phyloP scores from a whole-genome alignment of 164 flowering plant genomes.

The Saururus chinensis region DNA sequence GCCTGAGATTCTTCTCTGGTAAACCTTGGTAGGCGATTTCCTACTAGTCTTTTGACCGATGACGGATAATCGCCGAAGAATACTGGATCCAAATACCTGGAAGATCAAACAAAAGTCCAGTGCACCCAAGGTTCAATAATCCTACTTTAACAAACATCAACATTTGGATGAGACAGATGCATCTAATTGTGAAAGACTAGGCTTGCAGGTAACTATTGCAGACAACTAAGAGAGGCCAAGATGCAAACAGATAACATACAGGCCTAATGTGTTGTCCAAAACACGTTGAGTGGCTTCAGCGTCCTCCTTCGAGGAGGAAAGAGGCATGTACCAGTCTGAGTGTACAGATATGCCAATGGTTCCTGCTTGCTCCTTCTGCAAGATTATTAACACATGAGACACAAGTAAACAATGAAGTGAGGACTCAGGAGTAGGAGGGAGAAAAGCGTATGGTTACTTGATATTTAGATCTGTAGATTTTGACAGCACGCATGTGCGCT shows the following conservation, averaged over 20 bases:
- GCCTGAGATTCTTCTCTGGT: slow-evolving; percentile 13
- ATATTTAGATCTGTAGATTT: slow-evolving; percentile 25
- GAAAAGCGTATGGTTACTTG: slow-evolving; percentile 11
- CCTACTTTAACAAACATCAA: background rate
- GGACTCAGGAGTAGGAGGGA: background rate
- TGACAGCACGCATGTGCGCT: slow-evolving; percentile 30
- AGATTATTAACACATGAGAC: background rate
- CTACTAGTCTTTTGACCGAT: slow-evolving; percentile 14
- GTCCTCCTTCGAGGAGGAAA: slow-evolving; percentile 11
- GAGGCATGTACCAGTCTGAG: slow-evolving; percentile 18
- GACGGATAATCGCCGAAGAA: slow-evolving; percentile 19
- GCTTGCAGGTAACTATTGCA: too few species aligned
- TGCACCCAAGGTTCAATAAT: background rate
- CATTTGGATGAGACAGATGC: background rate
- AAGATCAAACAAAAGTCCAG: background rate
- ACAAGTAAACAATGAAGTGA: background rate
- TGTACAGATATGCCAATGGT: slow-evolving; percentile 16
- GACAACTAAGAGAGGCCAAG: too few species aligned
- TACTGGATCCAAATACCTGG: slow-evolving; percentile 19
- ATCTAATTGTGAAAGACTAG: background rate
- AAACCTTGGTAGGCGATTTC: slow-evolving; percentile 17
- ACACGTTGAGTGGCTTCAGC: slow-evolving; percentile 15
- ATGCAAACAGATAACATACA: slow-evolving; percentile 6
- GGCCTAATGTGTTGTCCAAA: slow-evolving; percentile 21
- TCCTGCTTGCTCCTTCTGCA: slow-evolving; percentile 18